Percentiles rank a stretch among this genome's conserved stretches.
Evolutionary conservation across 805 yeast genomes (phyloP).

Genomic region (Candida quercuum): DNA sequence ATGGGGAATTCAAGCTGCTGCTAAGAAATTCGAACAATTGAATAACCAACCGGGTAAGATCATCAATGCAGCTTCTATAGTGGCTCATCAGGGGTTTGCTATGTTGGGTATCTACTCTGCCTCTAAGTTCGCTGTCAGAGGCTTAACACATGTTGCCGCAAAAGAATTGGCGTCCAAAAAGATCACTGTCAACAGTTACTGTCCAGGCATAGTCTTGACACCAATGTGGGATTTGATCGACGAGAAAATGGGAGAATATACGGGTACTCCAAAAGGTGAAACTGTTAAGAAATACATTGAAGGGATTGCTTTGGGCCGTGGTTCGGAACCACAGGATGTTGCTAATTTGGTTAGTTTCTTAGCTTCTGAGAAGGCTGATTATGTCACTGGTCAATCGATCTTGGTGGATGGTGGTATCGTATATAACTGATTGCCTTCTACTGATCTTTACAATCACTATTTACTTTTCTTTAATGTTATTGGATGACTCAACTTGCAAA

Average conservation of each 20-base stretch:
- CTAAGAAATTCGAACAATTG: constrained; percentile 22
- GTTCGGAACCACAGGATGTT: constrained; percentile 30
- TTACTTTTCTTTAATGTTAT: neutral
- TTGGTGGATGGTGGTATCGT: constrained; percentile 35
- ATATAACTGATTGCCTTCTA: constrained; percentile 3
- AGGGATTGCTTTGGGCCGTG: constrained; percentile 29
- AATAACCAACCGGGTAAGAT: constrained; percentile 31
- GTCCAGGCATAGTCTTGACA: constrained; percentile 37
- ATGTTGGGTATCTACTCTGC: constrained; percentile 29
- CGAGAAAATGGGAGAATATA: constrained; percentile 18
- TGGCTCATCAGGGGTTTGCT: constrained; percentile 28
- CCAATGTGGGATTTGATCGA: constrained; percentile 31
- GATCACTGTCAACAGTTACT: constrained; percentile 34
- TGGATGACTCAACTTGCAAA: no score
- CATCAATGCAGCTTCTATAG: constrained; percentile 33
- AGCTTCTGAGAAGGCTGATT: constrained; percentile 30
- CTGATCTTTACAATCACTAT: no score
- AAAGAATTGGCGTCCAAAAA: constrained; percentile 30
- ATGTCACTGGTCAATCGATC: constrained; percentile 30
- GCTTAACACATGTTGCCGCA: constrained; percentile 33
- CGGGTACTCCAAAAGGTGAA: constrained; percentile 25
- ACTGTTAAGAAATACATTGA: constrained; percentile 21
- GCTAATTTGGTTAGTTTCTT: constrained; percentile 31
- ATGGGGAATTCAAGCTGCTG: constrained; percentile 31
- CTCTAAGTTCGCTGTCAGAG: constrained; percentile 33